phyloP scores from a whole-genome alignment of 106 monocot species.

The Gastrodia elata region DNA sequence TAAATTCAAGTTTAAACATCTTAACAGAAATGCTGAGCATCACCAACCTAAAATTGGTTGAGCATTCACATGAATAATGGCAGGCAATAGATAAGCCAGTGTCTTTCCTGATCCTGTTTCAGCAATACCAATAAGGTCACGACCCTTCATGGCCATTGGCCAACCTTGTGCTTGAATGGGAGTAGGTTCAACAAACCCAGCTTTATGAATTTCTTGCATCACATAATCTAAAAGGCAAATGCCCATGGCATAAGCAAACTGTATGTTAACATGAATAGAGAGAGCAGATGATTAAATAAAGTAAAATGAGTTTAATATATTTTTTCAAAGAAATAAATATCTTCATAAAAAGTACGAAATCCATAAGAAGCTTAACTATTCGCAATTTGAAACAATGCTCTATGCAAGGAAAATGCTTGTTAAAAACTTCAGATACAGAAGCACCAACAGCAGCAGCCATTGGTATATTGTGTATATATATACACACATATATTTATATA shows the following conservation, averaged over 20 bases:
- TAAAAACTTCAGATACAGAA: not conserved
- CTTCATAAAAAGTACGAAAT: not conserved
- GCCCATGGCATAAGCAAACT: not conserved
- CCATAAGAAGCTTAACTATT: not conserved
- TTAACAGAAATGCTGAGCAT: not conserved
- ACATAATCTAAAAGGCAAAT: conserved; percentile 61
- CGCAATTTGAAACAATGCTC: not conserved
- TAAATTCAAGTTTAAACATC: conserved; percentile 1
- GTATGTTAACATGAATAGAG: not conserved
- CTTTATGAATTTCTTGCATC: conserved; percentile 83
- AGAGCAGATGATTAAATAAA: not conserved
- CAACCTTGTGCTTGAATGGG: conserved; percentile 98
- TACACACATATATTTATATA: no score
- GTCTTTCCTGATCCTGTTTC: conserved; percentile 99
- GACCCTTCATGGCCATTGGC: conserved; percentile 98
- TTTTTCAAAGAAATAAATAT: not conserved
- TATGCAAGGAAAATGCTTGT: not conserved
- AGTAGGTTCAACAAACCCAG: conserved; percentile 95
- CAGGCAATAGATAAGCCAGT: conserved; percentile 87
- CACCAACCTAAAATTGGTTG: conserved; percentile 86
- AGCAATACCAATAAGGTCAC: conserved; percentile 95
- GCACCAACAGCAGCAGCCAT: not conserved
- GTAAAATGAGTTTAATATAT: not conserved
- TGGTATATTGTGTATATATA: no score
- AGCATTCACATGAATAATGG: conserved; percentile 97